Base-by-base conservation (phyloP, 1,139 yeast species). In the Arxiozyma bovina region DNA sequence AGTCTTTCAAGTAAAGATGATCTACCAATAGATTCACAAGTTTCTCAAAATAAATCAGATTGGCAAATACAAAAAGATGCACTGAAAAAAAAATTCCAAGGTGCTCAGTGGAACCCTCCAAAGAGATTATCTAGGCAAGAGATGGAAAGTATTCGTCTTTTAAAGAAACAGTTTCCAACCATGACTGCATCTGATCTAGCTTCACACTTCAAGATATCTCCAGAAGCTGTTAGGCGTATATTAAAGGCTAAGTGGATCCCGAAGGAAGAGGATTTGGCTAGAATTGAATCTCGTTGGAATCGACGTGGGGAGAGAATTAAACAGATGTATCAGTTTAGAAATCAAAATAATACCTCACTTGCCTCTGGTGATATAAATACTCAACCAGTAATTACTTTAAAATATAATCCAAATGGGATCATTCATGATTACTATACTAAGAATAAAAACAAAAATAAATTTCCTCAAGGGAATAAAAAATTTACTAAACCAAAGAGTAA, bases 151-250 rank as follows among this genome's bases (percentile, higher is more conserved):
- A 77, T 91, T 6, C 72, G 87, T 53, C 68, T 74, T 12, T 65
- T 90, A 47, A 83, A 81, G 59, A 70, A 71, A 34, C 73, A 74
- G 53, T 70, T 77, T 61, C 96, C 96, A 0, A 76, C 79, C 34
- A 61, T 87, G 55, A 78, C 78, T 11, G 78, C 85, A 0, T 73
- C 76, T 1, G 85, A 83, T 51, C 70, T 91, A 20, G 85, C 93
- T 0, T 74, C 77, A 42, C 78, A 79, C 64, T 90, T 85, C 69
- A 74, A 78, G 54, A 77, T 89, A 3, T 85, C 95, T 1, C 94
- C 96, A 0, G 96, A 90, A 61, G 88, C 94, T 0, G 79, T 90
- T 1, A 73, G 96, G 55, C 77, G 96, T 58, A 88, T 91, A 12
- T 68, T 91, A 58, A 83, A 80, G 64, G 83, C 95, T 7, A 80